A percentile compares a stretch with the other conserved stretches of the same genome.
These are phyloP conservation scores for Calocybe cyanea DNA, from an alignment of 768 basidiomycete genomes.

Conservation along the genomic window DNA sequence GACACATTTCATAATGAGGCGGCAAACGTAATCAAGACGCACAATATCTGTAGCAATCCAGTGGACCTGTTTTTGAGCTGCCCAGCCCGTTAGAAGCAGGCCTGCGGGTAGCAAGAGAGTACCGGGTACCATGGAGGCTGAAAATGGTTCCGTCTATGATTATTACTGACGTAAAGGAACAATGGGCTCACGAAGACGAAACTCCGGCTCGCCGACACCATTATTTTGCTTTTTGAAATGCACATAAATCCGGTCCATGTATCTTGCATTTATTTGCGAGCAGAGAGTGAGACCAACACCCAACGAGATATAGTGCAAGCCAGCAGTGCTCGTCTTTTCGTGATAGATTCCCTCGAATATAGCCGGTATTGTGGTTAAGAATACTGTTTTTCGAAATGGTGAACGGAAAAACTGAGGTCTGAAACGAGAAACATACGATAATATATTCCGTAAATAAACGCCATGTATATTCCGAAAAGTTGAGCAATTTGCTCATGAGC, in stretches of 20 bases:
- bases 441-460: slow-evolving; percentile 61
- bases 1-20: slow-evolving; percentile 1
- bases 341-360: slow-evolving; percentile 57
- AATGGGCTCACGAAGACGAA: slow-evolving; percentile 38
- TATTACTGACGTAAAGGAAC: not conserved
- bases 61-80: slow-evolving; percentile 48
- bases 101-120: slow-evolving; percentile 62
- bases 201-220: slow-evolving; percentile 47
- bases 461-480: slow-evolving; percentile 63
- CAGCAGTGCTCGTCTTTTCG: slow-evolving; percentile 52
- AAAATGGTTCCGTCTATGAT: not conserved
- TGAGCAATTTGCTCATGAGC: slow-evolving; percentile 62
- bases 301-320: slow-evolving; percentile 69
- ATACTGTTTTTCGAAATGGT: slow-evolving; percentile 37
- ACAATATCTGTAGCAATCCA: slow-evolving; percentile 76
- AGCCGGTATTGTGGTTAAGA: slow-evolving; percentile 58
- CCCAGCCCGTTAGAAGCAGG: slow-evolving; percentile 69
- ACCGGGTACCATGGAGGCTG: slow-evolving; percentile 59
- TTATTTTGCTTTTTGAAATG: slow-evolving; percentile 46
- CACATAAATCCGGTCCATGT: slow-evolving; percentile 53
- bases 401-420: not conserved
- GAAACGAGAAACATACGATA: slow-evolving; percentile 52
- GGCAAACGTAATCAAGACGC: slow-evolving; percentile 13
- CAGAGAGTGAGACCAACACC: slow-evolving; percentile 56
- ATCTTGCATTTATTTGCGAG: slow-evolving; percentile 51